A percentile compares a stretch with the other conserved stretches of the same genome.
These are phyloP conservation scores for Spathaspora arborariae DNA, from an alignment of 805 yeast species.

Conservation along the genomic window DNA sequence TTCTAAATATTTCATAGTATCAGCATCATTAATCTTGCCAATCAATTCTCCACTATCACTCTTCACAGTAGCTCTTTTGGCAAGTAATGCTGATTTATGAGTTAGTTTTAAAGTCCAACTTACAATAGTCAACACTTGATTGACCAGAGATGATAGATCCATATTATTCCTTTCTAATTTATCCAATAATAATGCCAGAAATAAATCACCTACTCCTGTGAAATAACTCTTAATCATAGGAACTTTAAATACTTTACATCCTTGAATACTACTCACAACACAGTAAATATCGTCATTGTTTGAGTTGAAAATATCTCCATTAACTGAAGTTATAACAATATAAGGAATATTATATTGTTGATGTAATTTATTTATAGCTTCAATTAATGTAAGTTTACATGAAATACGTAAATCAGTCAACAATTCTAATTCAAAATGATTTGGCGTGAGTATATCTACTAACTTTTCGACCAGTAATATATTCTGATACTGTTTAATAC, in stretches of 20 bases:
- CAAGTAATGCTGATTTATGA: conserved; percentile 28
- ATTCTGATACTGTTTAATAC: conserved; percentile 31
- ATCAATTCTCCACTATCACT: conserved; percentile 7
- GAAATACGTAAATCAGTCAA: conserved; percentile 51
- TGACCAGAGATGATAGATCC: conserved; percentile 35
- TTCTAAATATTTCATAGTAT: conserved; percentile 69
- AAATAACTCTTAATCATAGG: conserved; percentile 75
- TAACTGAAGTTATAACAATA: conserved; percentile 66
- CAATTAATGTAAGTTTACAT: conserved; percentile 31
- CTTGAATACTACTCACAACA: conserved; percentile 17
- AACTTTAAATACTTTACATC: conserved; percentile 40
- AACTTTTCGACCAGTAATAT: conserved; percentile 48
- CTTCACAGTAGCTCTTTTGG: not conserved
- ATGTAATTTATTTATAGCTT: conserved; percentile 51
- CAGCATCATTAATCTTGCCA: conserved; percentile 54
- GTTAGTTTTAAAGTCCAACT: conserved; percentile 48
- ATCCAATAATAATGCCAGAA: conserved; percentile 74
- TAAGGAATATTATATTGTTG: conserved; percentile 45
- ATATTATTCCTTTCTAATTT: conserved; percentile 30
- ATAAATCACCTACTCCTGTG: conserved; percentile 93
- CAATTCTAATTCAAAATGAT: conserved; percentile 83
- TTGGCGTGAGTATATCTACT: conserved; percentile 82
- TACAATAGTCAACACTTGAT: conserved; percentile 57
- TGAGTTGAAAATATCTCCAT: conserved; percentile 12
- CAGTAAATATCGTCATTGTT: conserved; percentile 21